A percentile compares a stretch with the other conserved stretches of the same genome.
These are phyloP conservation scores for Martensiomyces pterosporus DNA, from an alignment of 192 early-diverging fungal genomes.

Conservation along the genomic window DNA sequence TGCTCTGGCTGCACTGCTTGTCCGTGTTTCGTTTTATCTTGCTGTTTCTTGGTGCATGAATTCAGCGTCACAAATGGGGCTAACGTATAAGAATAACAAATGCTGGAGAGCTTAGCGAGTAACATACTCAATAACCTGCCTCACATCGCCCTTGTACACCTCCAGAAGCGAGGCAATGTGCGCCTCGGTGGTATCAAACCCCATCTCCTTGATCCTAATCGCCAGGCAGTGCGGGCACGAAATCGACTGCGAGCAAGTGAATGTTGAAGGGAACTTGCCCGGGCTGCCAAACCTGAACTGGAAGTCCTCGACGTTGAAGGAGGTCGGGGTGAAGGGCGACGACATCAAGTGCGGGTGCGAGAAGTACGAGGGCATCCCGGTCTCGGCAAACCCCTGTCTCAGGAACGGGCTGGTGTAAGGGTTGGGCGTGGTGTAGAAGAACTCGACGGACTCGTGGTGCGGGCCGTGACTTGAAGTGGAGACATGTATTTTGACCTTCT, in stretches of 20 bases:
- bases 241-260: slow-evolving; percentile 11
- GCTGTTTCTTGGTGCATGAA: too few relatives aligned
- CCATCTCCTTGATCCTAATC: slow-evolving; percentile 2
- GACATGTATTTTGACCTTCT: slow-evolving; percentile 7
- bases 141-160: slow-evolving; percentile 6
- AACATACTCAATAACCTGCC: slow-evolving; percentile 7
- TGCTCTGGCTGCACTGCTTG: too few relatives aligned
- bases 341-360: slow-evolving; percentile 31
- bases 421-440: slow-evolving; percentile 22
- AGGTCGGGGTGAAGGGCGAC: slow-evolving; percentile 19
- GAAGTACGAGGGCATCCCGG: slow-evolving; percentile 36
- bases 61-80: too few relatives aligned
- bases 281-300: neutral
- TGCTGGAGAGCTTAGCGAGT: neutral
- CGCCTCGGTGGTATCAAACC: slow-evolving; percentile 2
- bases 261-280: slow-evolving; percentile 4
- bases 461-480: neutral
- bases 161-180: slow-evolving; percentile 5
- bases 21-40: too few relatives aligned
- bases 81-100: neutral
- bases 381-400: slow-evolving; percentile 38
- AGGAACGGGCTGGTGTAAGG: slow-evolving; percentile 43
- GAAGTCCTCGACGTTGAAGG: neutral
- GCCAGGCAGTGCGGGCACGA: slow-evolving; percentile 8
- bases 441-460: slow-evolving; percentile 1